phyloP scores from a whole-genome alignment of 345 rosid genomes.

The Citrus australasica region DNA sequence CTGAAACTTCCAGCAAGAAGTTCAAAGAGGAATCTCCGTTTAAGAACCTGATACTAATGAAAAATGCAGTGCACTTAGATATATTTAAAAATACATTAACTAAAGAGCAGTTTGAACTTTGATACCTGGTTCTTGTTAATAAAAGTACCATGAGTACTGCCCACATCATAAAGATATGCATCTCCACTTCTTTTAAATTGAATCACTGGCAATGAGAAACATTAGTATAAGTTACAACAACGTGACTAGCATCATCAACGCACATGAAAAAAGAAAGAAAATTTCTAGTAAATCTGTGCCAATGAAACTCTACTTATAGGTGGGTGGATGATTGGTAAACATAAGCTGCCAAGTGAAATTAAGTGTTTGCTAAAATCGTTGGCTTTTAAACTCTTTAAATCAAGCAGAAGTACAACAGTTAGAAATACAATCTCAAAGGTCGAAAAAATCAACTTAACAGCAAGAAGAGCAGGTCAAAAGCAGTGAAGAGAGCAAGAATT shows the following conservation, averaged over 20 bases:
- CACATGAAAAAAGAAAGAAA: neutral
- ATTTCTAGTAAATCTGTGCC: neutral
- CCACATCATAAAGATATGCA: constrained; percentile 80
- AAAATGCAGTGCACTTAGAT: neutral
- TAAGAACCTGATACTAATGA: neutral
- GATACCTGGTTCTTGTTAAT: constrained; percentile 79
- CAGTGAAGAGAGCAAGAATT: neutral
- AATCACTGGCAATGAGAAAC: constrained; percentile 49
- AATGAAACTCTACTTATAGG: neutral
- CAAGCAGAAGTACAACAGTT: neutral
- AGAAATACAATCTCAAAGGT: neutral
- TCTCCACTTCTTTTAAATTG: constrained; percentile 81
- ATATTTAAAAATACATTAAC: neutral
- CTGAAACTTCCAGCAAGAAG: neutral
- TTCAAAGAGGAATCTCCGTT: neutral
- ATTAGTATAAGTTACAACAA: constrained; percentile 9
- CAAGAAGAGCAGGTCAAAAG: neutral
- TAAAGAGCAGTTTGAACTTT: neutral
- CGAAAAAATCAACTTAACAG: neutral
- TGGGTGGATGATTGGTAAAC: neutral
- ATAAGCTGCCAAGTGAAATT: neutral
- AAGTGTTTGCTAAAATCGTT: neutral
- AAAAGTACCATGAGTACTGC: constrained; percentile 82
- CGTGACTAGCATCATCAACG: neutral
- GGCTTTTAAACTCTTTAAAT: neutral